Base-by-base conservation (phyloP, 495 filamentous ascomycete genomes). In the Parathielavia appendiculata region DNA sequence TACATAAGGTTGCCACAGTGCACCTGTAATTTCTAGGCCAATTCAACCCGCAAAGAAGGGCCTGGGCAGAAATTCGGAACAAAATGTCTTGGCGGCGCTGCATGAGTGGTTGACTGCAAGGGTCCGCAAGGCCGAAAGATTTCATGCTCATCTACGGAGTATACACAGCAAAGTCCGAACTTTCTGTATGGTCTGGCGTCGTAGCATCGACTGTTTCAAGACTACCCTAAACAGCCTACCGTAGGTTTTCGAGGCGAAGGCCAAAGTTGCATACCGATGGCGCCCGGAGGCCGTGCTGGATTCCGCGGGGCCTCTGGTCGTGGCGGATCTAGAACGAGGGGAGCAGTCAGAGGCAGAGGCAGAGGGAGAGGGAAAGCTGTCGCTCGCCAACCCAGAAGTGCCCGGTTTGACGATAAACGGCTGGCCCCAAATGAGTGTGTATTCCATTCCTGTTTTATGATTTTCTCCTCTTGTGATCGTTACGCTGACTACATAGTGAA, bases 371-470 rank as follows among this genome's bases (percentile, higher is more conserved):
- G 75, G 39, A 62, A 63, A 44, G 63, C 66, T 38, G 65, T 54
- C 11, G 57, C 63, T 44, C 44, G n/a, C 38, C 26, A 49, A 59
- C 58, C 23, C 13, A 59, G 51, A 10, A 57, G 55, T 52, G 54
- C 68, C 9, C 63, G 68, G 14, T 78, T 79, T 54, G 70, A 75
- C 58, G 63, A 58, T 52, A 59, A 59, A 26, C 64, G 76, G 41
- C 38, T 77, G 22, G 74, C 66, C 5, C 54, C 67, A 34, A 64
- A 73, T 30, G 72, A 76, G 68, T 71, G 65, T 52, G 74, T 45
- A 1, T 58, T 5, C 9, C 44, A 26, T 46, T 8, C 20, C 11
- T 4, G 4, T n/a, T 20, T 2, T 32, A 12, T 20, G 1, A 12
- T 14, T 12, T 5, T 8, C 45, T 47, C 3, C 3, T 39, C 9